Conservation (phyloP, 768 basidiomycete genomes). For the Sistotremastrum suecicum region DNA sequence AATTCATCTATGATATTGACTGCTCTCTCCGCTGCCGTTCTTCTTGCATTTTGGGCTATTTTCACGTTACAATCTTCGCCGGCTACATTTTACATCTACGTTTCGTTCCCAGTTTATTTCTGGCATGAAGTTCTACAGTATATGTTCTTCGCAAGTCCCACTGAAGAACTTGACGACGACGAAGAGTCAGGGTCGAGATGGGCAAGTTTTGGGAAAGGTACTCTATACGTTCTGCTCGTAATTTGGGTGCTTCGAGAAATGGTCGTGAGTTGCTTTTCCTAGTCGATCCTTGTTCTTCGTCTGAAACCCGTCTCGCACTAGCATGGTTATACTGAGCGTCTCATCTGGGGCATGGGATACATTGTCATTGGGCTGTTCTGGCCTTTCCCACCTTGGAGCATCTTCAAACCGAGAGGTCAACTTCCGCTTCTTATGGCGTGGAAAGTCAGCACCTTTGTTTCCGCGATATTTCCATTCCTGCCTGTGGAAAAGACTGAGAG, state of each 20-base stretch:
- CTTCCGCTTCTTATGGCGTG: conserved; percentile 23
- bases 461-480: conserved; percentile 55
- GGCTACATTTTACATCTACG: conserved; percentile 63
- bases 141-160: not conserved
- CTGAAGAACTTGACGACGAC: not conserved
- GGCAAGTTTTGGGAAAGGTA: conserved; percentile 4
- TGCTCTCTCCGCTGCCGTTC: conserved; percentile 12
- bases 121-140: conserved; percentile 39
- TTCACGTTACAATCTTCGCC: conserved; percentile 56
- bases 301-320: conserved; percentile 13
- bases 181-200: not conserved
- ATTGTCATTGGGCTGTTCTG: conserved; percentile 45
- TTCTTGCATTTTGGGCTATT: conserved; percentile 26
- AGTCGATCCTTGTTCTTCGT: not conserved
- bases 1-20: not conserved
- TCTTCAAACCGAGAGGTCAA: conserved; percentile 14
- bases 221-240: conserved; percentile 19
- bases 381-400: conserved; percentile 43
- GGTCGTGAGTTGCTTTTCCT: conserved; percentile 39
- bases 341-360: conserved; percentile 60
- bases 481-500: conserved; percentile 61
- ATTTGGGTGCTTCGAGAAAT: conserved; percentile 42
- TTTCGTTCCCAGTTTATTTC: conserved; percentile 63
- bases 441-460: conserved; percentile 35
- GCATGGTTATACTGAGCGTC: conserved; percentile 59